Evolutionary conservation across 2,329 filamentous ascomycete species (phyloP), one percentile per base, ranked within the genome.

Genomic region (Chaetomium strumarium): DNA sequence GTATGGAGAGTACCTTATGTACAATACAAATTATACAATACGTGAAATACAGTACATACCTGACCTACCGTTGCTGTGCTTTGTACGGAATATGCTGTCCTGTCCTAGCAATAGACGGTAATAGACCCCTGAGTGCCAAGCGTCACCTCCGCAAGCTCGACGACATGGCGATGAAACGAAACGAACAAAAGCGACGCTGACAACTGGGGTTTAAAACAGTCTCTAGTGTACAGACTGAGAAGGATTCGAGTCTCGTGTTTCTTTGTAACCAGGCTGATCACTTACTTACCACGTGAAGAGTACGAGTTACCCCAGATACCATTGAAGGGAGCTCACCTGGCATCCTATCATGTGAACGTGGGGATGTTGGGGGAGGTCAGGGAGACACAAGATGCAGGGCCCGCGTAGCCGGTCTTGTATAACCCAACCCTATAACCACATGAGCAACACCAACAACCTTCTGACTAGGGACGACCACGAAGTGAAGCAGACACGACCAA

Each of bases 151-250:
- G 12, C 16, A 20, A 39, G 39, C 17, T 16, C 34, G 36, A 41
- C 36, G 39, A 45, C 52, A 55, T 46, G 24, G 43, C 39, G 34
- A 46, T 56, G 57, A 59, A 59, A 59, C 57, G 51, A 57, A 59
- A 59, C 57, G 44, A 54, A 52, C 20, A 33, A 52, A 37, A 19
- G n/a, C 49, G 38, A 47, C 33, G 38, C 30, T 33, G 41, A 42
- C 49, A 24, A 19, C 39, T 29, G 17, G 34, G 29, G 17, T 17
- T 44, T 41, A 12, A 52, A 52, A 52, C 53, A 51, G 43, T 49
- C 24, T 4, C 24, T 24, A 4, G 24, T 24, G 4, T 7, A 24
- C 7, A 7, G 24, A 24, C 7, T 24, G 4, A 24, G 24, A 45
- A 46, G 16, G 16, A 20, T 40, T 7, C 24, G 24, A 24, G 24